Evolutionary conservation across 306 rosid genomes (phyloP), one percentile per base, ranked within the genome.

Genomic region (Cercis canadensis): DNA sequence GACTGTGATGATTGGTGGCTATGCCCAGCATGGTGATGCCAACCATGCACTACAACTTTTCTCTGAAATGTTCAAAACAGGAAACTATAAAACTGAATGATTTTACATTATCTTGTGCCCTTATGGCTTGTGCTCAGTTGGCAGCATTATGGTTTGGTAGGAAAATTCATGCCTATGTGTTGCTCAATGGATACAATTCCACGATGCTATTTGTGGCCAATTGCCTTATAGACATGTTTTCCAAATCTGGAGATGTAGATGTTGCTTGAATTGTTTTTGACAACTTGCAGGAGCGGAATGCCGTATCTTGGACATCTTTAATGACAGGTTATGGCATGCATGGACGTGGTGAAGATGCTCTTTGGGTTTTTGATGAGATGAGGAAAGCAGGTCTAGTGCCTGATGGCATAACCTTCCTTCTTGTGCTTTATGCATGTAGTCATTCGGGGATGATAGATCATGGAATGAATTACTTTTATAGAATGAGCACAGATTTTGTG

Each of bases 11-110:
- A 24, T 24, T 65, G 98, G 96, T 36, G 98, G 98, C 37, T 92
- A 88, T 83, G 96, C 96, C 8, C 96, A 92, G 59, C 89, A 86
- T 70, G 91, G 91, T 8, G 96, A 92, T 85, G 96, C 96, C 49
- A 92, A 90, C 46, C 74, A 80, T 67, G 91, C 98, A 0, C 69
- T 92, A 8, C 82, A 80, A 62, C 91, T 90, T 65, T 86, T 92
- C 81, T 80, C 87, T 7, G 78, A 83, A 36, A 92, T 92, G 90
- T 85, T 92, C 49, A 67, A 70, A 72, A 74, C 51, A 8, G 77
- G 72, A 43, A 56, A 57, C 18, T 69, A 74, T 57, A 52, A 87
- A 76, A 79, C 98, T 96, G 45, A 92, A 89, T 73, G 89, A 89
- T 75, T 90, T 88, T 81, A 92, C 98, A 40, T 61, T 90, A 66